Conservation (phyloP, 75 land plant genomes). For the Cryptomeria japonica region DNA sequence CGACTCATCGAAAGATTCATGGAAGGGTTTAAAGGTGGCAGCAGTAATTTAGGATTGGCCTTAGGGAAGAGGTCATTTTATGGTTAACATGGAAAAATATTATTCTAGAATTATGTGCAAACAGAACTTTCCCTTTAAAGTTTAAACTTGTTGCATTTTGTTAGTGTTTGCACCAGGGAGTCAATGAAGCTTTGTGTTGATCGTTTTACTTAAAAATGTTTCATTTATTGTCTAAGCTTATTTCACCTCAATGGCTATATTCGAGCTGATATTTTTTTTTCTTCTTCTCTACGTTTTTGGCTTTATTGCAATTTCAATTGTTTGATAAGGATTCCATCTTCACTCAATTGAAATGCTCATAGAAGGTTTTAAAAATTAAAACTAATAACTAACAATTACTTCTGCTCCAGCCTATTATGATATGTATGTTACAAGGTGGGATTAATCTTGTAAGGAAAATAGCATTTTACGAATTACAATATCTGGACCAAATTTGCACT, state of each 20-base stretch:
- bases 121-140: neutral
- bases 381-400: too few relatives aligned
- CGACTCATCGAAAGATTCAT: neutral
- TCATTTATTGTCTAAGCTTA: neutral
- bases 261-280: neutral
- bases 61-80: neutral
- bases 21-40: neutral
- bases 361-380: too few relatives aligned
- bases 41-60: neutral
- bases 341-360: too few relatives aligned
- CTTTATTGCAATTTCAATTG: neutral
- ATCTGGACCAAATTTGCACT: too few relatives aligned
- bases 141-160: neutral
- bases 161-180: neutral
- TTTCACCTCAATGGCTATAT: neutral
- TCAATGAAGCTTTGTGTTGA: neutral
- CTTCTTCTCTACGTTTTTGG: neutral
- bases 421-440: too few relatives aligned
- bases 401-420: too few relatives aligned
- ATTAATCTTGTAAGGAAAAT: too few relatives aligned
- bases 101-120: neutral
- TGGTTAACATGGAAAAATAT: neutral
- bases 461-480: too few relatives aligned
- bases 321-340: neutral
- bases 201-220: neutral